Percentiles rank a stretch among this genome's conserved stretches.
These are phyloP conservation scores for Nitzschia palea DNA, from an alignment of 108 stramenopile genomes.

Conservation along the genomic window DNA sequence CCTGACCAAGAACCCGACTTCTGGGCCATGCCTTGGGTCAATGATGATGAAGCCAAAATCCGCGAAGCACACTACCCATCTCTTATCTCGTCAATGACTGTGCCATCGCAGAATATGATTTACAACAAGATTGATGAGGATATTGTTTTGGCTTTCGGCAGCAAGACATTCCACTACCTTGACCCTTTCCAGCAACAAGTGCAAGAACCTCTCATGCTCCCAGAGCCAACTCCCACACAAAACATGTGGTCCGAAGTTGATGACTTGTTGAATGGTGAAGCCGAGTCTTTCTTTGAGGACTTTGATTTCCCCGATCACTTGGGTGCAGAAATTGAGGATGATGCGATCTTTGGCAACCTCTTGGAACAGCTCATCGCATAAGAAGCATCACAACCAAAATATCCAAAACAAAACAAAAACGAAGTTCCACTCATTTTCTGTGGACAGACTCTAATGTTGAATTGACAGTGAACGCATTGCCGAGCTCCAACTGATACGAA, in stretches of 20 bases:
- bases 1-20: slow-evolving; percentile 86
- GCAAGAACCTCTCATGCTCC: neutral
- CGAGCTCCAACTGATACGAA: too few species aligned
- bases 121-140: slow-evolving; percentile 16
- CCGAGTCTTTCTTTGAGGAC: slow-evolving; percentile 24
- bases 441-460: too few species aligned
- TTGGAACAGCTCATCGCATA: slow-evolving; percentile 29
- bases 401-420: too few species aligned
- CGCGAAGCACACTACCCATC: neutral
- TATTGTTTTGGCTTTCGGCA: slow-evolving; percentile 27
- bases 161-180: slow-evolving; percentile 34
- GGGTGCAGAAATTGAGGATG: slow-evolving; percentile 24
- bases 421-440: too few species aligned
- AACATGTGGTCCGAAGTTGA: slow-evolving; percentile 4
- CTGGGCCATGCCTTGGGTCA: slow-evolving; percentile 65
- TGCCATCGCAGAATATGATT: neutral
- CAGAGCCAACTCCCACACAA: neutral
- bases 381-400: too few species aligned
- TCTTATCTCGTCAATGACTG: neutral
- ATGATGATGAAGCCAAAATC: neutral
- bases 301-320: slow-evolving; percentile 22
- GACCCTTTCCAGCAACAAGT: slow-evolving; percentile 22
- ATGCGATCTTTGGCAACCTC: slow-evolving; percentile 22
- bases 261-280: slow-evolving; percentile 1
- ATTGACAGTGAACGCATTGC: too few species aligned